Percentiles rank a stretch among this genome's conserved stretches.
Conservation (phyloP, 148 eudicot genomes). For the Suaeda aralocaspica region DNA sequence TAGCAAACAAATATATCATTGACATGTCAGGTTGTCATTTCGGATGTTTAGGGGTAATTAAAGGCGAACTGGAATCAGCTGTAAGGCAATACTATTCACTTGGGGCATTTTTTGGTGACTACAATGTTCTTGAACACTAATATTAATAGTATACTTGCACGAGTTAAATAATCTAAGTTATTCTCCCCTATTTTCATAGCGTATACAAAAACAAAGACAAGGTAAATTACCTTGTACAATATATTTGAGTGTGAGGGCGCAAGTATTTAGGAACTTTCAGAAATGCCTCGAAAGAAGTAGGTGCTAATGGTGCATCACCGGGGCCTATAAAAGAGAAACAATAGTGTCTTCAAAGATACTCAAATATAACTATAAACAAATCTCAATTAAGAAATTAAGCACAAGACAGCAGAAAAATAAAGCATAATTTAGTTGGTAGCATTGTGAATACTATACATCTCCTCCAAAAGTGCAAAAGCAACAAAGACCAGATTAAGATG, state of each 20-base stretch:
- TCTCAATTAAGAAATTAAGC: not conserved
- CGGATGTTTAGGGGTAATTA: not conserved
- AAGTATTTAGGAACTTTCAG: conserved; percentile 88
- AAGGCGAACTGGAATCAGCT: not conserved
- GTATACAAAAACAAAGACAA: not conserved
- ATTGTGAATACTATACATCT: not conserved
- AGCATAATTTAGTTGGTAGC: not conserved
- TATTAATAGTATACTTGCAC: not conserved
- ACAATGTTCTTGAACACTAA: not conserved
- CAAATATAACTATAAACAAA: not conserved
- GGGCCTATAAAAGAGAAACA: conserved; percentile 54
- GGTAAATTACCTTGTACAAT: conserved; percentile 80
- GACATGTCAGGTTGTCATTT: not conserved
- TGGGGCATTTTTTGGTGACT: not conserved
- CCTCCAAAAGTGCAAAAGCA: not conserved
- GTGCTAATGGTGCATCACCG: conserved; percentile 88
- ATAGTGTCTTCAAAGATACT: conserved; percentile 7
- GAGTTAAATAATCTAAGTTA: not conserved
- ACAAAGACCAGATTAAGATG: not conserved
- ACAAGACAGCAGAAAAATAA: not conserved
- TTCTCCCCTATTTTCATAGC: not conserved
- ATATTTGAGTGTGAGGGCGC: conserved; percentile 93
- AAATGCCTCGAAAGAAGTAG: conserved; percentile 87
- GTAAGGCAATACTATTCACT: not conserved
- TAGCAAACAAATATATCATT: not conserved